These are phyloP conservation scores for Schoenoplectus tabernaemontani DNA, from an alignment of 202 grass and related monocot species.

Conservation along the genomic window DNA sequence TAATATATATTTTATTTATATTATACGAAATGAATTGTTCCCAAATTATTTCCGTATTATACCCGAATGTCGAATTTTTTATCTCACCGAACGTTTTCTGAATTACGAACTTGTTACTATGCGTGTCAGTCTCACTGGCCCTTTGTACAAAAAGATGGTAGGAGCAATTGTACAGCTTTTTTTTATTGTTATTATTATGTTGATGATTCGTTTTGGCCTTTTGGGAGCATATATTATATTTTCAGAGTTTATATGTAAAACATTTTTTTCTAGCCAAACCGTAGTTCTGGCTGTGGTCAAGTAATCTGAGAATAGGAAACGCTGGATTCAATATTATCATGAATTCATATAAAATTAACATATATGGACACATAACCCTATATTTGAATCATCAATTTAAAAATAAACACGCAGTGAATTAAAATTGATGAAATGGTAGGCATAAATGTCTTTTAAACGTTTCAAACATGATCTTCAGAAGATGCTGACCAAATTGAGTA, in stretches of 20 bases:
- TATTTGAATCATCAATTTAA: neutral
- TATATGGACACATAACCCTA: neutral
- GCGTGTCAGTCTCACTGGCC: too few relatives aligned
- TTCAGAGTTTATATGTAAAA: neutral
- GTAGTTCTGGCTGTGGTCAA: neutral
- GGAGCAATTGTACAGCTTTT: constrained; percentile 21
- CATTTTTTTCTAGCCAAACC: neutral
- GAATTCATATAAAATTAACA: neutral
- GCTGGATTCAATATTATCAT: too few relatives aligned
- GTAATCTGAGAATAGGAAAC: neutral
- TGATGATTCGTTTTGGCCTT: neutral
- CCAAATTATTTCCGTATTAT: too few relatives aligned
- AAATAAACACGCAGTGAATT: neutral
- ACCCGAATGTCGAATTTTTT: too few relatives aligned
- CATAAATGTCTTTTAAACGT: neutral
- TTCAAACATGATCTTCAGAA: neutral
- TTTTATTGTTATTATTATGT: neutral
- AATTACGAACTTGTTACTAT: too few relatives aligned
- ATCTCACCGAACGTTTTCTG: too few relatives aligned
- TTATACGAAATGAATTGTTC: too few relatives aligned
- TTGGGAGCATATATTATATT: neutral
- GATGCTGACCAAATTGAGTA: neutral
- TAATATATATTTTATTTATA: too few relatives aligned
- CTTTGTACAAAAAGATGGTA: too few relatives aligned
- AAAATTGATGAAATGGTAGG: too few relatives aligned